Base-by-base conservation (phyloP, 768 basidiomycete genomes). In the Lactifluus echinatus region DNA sequence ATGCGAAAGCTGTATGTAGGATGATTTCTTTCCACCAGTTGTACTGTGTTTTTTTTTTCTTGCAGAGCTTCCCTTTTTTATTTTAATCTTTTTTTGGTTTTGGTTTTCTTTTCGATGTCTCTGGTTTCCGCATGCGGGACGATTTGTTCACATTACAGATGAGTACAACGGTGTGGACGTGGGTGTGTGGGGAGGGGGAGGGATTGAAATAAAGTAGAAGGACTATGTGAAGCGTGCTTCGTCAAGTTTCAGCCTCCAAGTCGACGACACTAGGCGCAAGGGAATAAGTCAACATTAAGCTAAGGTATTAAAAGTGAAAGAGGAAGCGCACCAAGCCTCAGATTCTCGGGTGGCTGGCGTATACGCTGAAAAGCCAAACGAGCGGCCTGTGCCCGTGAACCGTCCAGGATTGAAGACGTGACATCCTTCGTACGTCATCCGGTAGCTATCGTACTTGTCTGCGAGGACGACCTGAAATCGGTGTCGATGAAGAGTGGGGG, bases 351-450 rank as follows among this genome's bases (percentile, higher is more conserved):
- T 86, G 2, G 89, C 82, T 12, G 94, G 94, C 56, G 85, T 89
- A 64, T 94, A 99, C 2, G 92, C 89, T 11, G 88, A 91, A 75
- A 97, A 98, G 5, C 81, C 78, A 63, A 91, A 87, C 5, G 85
- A 79, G 48, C 81, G 86, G 4, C 89, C 83, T 14, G 93, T 76
- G 4, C 89, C 83, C 14, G 93, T 76, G 67, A 98, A 97, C 49
- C 87, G 84, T 19, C 96, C 94, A 0, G 96, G 96, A 69, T 99
- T 99, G 77, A 98, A 93, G 26, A 98, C 96, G 71, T 98, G 96
- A 65, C 96, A 98, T 11, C 93, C 93, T 57, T 94, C 93, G 69
- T 99, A 99, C 1, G 94, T 98, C 62, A 96, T 77, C 65, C 96
- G 92, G 69, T 92, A 99, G 46, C 88, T 82, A 68, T 96, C 94